Base-by-base conservation (phyloP, 2,329 filamentous ascomycete genomes). In the Hypoxylon sp. region DNA sequence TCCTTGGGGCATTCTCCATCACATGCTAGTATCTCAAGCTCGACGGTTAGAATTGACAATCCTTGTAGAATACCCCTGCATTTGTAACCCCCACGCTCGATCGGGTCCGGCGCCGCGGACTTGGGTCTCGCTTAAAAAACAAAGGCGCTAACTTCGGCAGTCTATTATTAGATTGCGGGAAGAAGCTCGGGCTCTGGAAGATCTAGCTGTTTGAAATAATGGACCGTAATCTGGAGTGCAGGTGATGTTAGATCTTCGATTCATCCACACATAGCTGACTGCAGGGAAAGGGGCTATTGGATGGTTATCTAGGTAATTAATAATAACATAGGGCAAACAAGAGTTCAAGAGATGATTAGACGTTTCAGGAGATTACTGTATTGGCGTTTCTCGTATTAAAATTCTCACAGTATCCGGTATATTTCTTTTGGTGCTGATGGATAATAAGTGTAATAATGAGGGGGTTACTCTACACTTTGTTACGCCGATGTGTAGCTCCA, bases 221-320 rank as follows among this genome's bases (percentile, higher is more conserved):
- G 39, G 39, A 44, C 17, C 37, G 17, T 8, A 42, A 42, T 42
- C 37, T 42, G 39, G 39, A 44, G 39, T 44, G 39, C 39, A 44
- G n/a, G 17, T 44, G 17, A 17, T 44, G 17, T 19, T 44, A 44
- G 39, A 21, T 21, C 39, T 44, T 11, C 39, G 21, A 44, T 11
- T 17, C 11, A 42, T 42, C 5, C 15, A 17, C 8, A 17, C n/a
- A 42, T 17, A 42, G 37, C 17, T n/a, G 37, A n/a, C 37, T 42
- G 37, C 17, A 42, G 37, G 17, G 11, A 42, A 42, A 17, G 15
- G 15, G 6, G 37, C 15, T 8, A 17, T 42, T 42, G 7, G 37
- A 42, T 17, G 6, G 7, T 17, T 37, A 42, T 42, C 13, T 6
- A 17, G 6, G 37, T 42, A 19, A 15, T 42, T n/a, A 42, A 37